Evolutionary conservation across 208 protist species (phyloP), one percentile per base, ranked within the genome.

Genomic region (Acanthamoeba polyphaga): DNA sequence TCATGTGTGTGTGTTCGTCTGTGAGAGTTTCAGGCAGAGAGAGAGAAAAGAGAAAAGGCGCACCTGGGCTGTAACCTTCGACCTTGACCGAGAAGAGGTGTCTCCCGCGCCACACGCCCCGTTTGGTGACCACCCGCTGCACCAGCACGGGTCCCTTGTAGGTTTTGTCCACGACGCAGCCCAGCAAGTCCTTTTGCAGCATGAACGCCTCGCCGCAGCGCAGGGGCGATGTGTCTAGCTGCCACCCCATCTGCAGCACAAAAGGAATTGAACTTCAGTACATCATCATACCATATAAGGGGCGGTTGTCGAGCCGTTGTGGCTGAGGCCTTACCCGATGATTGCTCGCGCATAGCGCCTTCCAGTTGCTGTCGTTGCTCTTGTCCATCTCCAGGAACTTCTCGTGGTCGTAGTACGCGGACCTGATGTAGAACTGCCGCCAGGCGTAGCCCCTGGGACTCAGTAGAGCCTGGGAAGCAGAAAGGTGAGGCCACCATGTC

Each of bases 61-160:
- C 12, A 85, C 78, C 78, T 53, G 78, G 78, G 27, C 78, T 60
- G 24, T 51, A 27, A 9, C 78, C 78, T n/a, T 88, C 80, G 51
- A 88, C 12, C 24, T 9, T 27, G 51, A 88, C 24, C 15, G 80
- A 88, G 80, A n/a, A 64, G 80, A 88, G 80, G 80, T 88, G 80
- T 32, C 80, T 49, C 2, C 80, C 80, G 29, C 80, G 80, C 51
- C 46, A 88, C 6, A 51, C 80, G 53, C 80, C 43, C 6, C 80
- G 46, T 13, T 64, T 27, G 46, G 80, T 88, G 80, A 88, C 80
- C 5, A 88, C 80, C 9, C 80, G 80, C 80, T 88, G 80, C 9
- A 88, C 80, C 32, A 88, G 46, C 80, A 88, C 80, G 1, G 80
- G 80, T 0, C 80, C 80, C 51, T 88, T 88, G 80, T 88, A 88